Evolutionary conservation across 2,329 filamentous ascomycete species (phyloP).

Genomic region (Xylaria arbuscula): DNA sequence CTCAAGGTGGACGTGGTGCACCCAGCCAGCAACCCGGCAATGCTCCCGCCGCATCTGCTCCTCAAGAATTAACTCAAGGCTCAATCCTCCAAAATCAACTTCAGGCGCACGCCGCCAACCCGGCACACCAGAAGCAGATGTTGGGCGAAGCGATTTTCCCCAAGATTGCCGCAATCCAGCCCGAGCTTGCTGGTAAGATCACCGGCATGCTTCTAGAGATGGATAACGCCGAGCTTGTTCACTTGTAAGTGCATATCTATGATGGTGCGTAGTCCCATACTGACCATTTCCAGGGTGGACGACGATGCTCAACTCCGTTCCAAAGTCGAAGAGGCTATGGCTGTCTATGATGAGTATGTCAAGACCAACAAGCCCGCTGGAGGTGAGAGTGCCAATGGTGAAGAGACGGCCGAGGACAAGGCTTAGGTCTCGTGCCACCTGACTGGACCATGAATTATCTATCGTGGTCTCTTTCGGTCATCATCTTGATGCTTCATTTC

Average conservation of each 20-base stretch:
- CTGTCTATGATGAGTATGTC: conserved; percentile 98
- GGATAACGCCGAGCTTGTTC: conserved; percentile 94
- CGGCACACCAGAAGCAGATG: conserved; percentile 96
- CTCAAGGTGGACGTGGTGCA: conserved; percentile 62
- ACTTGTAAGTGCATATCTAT: conserved; percentile 78
- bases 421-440: conserved; percentile 53
- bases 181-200: conserved; percentile 97
- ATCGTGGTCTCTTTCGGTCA: conserved; percentile 31
- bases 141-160: conserved; percentile 98
- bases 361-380: conserved; percentile 76
- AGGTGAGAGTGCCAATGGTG: conserved; percentile 58
- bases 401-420: conserved; percentile 65
- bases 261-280: conserved; percentile 15
- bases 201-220: conserved; percentile 99
- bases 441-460: conserved; percentile 28
- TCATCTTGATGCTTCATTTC: conserved; percentile 37
- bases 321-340: conserved; percentile 98
- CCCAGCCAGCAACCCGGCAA: conserved; percentile 53
- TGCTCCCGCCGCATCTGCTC: conserved; percentile 49
- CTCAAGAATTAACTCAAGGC: conserved; percentile 55
- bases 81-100: conserved; percentile 69
- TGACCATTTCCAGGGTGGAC: conserved; percentile 73
- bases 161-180: conserved; percentile 95
- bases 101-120: conserved; percentile 59
- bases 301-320: conserved; percentile 88